A percentile compares a stretch with the other conserved stretches of the same genome.
Conservation (phyloP, 352 stramenopile genomes). For the Detonula confervacea region DNA sequence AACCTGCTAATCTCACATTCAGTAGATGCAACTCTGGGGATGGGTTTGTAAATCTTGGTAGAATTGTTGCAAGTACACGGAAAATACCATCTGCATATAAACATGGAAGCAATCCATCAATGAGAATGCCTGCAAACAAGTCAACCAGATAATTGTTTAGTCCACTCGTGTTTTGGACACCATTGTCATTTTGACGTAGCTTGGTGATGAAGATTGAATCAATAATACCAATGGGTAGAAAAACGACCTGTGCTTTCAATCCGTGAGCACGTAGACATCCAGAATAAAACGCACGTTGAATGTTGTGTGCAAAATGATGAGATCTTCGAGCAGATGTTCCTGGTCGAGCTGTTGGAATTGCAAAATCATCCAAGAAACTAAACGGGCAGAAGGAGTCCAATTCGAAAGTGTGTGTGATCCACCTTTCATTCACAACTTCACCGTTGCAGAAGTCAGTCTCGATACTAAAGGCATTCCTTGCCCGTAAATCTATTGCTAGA, state of each 20-base stretch:
- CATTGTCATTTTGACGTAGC: conserved; percentile 2
- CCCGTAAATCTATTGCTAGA: too few species aligned
- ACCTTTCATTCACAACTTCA: conserved; percentile 7
- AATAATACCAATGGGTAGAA: conserved; percentile 39
- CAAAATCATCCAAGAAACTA: conserved; percentile 38
- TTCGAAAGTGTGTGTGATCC: conserved; percentile 18
- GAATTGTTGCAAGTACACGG: not conserved
- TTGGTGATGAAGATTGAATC: conserved; percentile 38
- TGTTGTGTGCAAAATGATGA: conserved; percentile 1
- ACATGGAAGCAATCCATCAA: not conserved
- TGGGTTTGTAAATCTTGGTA: not conserved
- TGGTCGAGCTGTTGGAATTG: conserved; percentile 14
- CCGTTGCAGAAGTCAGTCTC: too few species aligned
- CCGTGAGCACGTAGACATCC: conserved; percentile 31
- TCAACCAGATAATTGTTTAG: not conserved
- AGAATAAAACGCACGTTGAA: conserved; percentile 28
- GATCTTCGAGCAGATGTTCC: not conserved
- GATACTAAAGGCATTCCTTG: too few species aligned
- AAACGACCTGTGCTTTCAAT: conserved; percentile 36
- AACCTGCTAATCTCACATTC: not conserved
- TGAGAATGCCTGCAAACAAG: not conserved
- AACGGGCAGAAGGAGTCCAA: conserved; percentile 34
- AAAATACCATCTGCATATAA: not conserved
- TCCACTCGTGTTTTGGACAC: not conserved
- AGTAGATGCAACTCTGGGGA: not conserved